These are phyloP conservation scores for Funneliformis caledonium DNA, from an alignment of 371 early-diverging fungal species.

Conservation along the genomic window DNA sequence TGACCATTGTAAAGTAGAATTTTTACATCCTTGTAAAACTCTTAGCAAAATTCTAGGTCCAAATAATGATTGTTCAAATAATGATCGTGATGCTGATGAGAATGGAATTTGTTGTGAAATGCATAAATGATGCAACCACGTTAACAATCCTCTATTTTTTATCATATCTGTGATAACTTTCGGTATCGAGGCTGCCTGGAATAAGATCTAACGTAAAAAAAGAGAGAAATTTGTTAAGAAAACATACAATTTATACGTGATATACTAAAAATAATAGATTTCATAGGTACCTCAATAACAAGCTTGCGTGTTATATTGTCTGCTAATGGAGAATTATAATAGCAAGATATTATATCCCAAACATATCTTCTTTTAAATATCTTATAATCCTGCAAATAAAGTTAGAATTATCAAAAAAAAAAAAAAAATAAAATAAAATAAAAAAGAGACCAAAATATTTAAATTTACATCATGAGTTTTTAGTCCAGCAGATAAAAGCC, in stretches of 20 bases:
- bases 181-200: conserved; percentile 32
- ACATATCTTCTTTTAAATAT: conserved; percentile 37
- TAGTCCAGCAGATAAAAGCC: conserved; percentile 67
- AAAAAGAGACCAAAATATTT: neutral
- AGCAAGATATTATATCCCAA: conserved; percentile 36
- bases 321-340: conserved; percentile 35
- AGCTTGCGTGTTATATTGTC: conserved; percentile 36
- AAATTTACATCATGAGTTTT: conserved; percentile 50
- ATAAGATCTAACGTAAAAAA: conserved; percentile 22
- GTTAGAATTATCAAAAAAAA: neutral
- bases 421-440: neutral
- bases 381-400: conserved; percentile 26
- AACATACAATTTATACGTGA: neutral
- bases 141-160: conserved; percentile 24
- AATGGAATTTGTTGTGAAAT: neutral
- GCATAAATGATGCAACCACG: conserved; percentile 34
- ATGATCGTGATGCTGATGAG: neutral
- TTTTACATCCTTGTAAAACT: conserved; percentile 34
- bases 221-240: neutral
- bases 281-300: conserved; percentile 22
- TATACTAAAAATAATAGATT: neutral
- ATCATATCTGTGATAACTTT: conserved; percentile 34
- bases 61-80: conserved; percentile 9
- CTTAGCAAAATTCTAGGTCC: conserved; percentile 30
- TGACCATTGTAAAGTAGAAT: conserved; percentile 4